Evolutionary conservation across 768 basidiomycete genomes (phyloP), one percentile per base, ranked within the genome.

Genomic region (Hygrophoropsis aurantiaca): DNA sequence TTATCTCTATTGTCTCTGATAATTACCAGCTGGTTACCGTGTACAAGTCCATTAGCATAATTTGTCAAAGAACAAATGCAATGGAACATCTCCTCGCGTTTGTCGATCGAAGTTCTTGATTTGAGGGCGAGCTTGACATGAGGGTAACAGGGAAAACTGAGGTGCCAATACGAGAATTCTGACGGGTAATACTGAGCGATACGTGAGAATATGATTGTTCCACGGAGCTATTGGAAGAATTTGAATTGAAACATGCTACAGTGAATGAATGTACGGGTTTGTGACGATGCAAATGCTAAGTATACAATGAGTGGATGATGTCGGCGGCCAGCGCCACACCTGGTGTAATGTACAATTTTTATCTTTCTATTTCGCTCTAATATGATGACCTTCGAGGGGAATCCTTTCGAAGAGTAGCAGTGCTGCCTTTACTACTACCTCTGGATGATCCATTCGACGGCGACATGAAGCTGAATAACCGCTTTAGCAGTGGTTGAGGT

Each of bases 131-230:
- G 32, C 26, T 24, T 43, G 16, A 11, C 43, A 15, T 26, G 37
- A 47, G 49, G 23, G 23, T 33, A 8, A n/a, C 16, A 13, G 23
- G 42, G 41, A 70, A 71, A 49, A 69, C 71, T 34, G 44, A 42
- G 11, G 48, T 64, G 38, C 45, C 71, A 46, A 51, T 51, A 24
- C 46, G 52, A 6, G 50, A 54, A 21, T 71, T 69, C 44, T 64
- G 63, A 5, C 36, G 54, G n/a, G 66, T 8, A 24, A 41, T 1
- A 71, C 63, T 60, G 65, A 60, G 3, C 38, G 26, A 5, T 42
- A 36, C 11, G 66, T 68, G 3, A 58, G 58, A 19, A 68, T 61
- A 30, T 58, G 53, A 25, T 47, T 73, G 16, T 72, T 19, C 71
- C 72, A 3, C 53, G 59, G 11, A 33, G 69, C 2, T 69, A 56